A percentile compares a stretch with the other conserved stretches of the same genome.
Evolutionary conservation across 306 rosid genomes (phyloP).

Genomic region (Castanea mollissima): DNA sequence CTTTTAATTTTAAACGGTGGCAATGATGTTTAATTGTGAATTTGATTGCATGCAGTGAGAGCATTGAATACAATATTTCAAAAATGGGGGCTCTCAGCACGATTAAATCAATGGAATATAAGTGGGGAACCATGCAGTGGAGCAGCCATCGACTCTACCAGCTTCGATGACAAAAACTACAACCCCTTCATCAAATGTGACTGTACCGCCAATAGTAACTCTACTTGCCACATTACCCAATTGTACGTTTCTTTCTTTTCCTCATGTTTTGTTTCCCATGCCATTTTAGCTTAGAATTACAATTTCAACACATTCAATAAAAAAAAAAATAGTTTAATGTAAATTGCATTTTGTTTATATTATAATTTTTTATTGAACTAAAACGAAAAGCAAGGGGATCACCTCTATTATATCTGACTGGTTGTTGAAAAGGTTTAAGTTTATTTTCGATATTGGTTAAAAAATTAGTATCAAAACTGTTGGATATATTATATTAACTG

Average conservation of each 20-base stretch:
- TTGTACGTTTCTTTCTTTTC: not conserved
- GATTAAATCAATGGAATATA: not conserved
- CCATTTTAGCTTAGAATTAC: not conserved
- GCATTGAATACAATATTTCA: not conserved
- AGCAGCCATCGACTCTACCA: not conserved
- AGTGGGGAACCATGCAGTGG: not conserved
- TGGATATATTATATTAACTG: too few species aligned
- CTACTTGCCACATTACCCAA: not conserved
- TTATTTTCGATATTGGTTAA: too few species aligned
- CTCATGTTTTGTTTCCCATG: not conserved
- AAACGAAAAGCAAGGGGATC: too few species aligned
- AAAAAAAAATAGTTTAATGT: too few species aligned
- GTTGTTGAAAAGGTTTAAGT: too few species aligned
- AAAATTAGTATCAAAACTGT: too few species aligned
- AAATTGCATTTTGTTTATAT: too few species aligned
- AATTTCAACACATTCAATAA: not conserved
- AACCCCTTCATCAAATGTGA: not conserved
- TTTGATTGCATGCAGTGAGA: not conserved
- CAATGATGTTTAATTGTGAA: not conserved
- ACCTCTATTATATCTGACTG: too few species aligned
- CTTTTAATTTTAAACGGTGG: too few species aligned
- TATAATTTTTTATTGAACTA: too few species aligned
- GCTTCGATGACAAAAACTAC: fast-evolving
- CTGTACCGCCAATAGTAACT: not conserved
- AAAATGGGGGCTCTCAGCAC: not conserved